These are phyloP conservation scores for Chrysanthemum makinoi DNA, from an alignment of 129 eudicot species.

Conservation along the genomic window DNA sequence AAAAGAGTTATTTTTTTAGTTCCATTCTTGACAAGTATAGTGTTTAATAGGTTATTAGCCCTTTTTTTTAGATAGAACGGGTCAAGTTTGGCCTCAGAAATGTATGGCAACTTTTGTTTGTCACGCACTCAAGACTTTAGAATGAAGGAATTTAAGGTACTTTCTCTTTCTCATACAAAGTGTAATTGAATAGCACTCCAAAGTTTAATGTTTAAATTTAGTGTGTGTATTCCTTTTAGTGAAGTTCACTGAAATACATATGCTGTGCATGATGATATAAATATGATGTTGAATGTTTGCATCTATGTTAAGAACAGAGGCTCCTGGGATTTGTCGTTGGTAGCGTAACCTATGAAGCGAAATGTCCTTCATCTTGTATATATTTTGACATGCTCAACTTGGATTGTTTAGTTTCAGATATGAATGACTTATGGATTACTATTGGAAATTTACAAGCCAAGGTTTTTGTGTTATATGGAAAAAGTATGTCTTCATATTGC, in stretches of 20 bases:
- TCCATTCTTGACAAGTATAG: too few relatives aligned
- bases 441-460: neutral
- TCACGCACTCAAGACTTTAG: slow-evolving; percentile 69
- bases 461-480: slow-evolving; percentile 6
- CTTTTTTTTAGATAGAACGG: slow-evolving; percentile 31
- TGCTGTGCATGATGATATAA: slow-evolving; percentile 2
- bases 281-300: slow-evolving; percentile 36
- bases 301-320: slow-evolving; percentile 62
- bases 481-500: neutral
- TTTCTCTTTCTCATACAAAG: slow-evolving; percentile 12
- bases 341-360: slow-evolving; percentile 10
- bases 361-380: slow-evolving; percentile 13
- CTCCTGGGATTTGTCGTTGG: slow-evolving; percentile 84
- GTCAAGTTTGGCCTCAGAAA: slow-evolving; percentile 93
- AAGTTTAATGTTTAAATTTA: neutral
- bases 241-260: neutral
- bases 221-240: neutral
- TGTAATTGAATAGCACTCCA: neutral
- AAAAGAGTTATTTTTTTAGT: too few relatives aligned
- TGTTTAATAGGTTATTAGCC: too few relatives aligned
- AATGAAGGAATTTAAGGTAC: slow-evolving; percentile 91
- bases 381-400: slow-evolving; percentile 22
- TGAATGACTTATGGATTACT: slow-evolving; percentile 17
- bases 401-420: slow-evolving; percentile 12
- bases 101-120: slow-evolving; percentile 90